These are phyloP conservation scores for Lophium mytilinum DNA, from an alignment of 495 filamentous ascomycete species.

Conservation along the genomic window DNA sequence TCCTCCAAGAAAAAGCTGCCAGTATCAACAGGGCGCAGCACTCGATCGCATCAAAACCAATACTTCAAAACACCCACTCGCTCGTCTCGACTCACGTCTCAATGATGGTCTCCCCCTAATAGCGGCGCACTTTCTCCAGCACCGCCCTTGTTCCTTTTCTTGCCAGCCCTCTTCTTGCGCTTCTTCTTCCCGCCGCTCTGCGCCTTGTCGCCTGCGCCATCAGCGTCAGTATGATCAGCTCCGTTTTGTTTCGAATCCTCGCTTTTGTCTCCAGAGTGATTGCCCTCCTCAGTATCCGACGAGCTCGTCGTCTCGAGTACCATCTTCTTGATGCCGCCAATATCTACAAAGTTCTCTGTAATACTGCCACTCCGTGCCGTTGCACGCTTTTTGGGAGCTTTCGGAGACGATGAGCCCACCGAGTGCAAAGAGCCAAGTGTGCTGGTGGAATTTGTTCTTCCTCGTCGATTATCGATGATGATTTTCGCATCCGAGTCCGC, in stretches of 20 bases:
- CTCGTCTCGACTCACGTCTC: too few relatives aligned
- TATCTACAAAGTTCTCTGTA: conserved; percentile 76
- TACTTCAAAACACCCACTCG: too few relatives aligned
- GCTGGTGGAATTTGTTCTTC: conserved; percentile 12
- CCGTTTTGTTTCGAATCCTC: neutral
- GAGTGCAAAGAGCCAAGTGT: conserved; percentile 22
- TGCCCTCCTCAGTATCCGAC: conserved; percentile 28
- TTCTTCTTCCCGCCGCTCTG: conserved; percentile 14
- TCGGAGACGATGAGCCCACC: neutral
- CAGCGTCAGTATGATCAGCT: neutral
- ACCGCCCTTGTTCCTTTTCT: conserved; percentile 11
- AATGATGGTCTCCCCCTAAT: conserved; percentile 1
- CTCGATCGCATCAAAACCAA: too few relatives aligned
- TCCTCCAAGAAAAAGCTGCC: too few relatives aligned
- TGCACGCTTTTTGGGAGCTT: conserved; percentile 34
- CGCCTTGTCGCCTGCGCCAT: neutral
- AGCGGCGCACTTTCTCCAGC: conserved; percentile 1
- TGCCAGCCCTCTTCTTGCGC: conserved; percentile 22
- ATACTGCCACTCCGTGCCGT: conserved; percentile 77
- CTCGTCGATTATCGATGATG: neutral
- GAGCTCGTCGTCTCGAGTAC: conserved; percentile 66
- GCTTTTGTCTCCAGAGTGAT: too few relatives aligned
- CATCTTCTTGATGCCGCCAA: conserved; percentile 75
- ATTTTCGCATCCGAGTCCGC: conserved; percentile 5
- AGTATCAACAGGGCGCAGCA: too few relatives aligned